Conservation (phyloP, 1,284 basidiomycete species). For the Omphalotus olearius region DNA sequence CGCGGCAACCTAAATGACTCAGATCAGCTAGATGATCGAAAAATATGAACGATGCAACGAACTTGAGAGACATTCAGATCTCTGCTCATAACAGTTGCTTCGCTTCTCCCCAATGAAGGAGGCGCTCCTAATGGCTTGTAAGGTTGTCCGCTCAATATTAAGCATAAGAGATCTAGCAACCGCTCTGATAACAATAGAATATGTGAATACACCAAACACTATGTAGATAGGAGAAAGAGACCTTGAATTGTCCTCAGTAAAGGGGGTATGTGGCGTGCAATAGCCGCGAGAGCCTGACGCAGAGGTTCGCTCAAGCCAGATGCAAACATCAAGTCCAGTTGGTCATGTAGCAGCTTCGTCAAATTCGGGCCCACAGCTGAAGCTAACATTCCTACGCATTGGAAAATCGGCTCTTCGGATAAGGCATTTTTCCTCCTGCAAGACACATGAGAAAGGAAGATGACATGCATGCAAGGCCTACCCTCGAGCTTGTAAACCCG, state of each 20-base stretch:
- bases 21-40: background rate
- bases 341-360: constrained; percentile 93
- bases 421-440: constrained; percentile 88
- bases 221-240: constrained; percentile 24
- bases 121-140: constrained; percentile 88
- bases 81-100: constrained; percentile 44
- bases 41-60: constrained; percentile 12
- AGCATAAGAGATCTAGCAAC: constrained; percentile 78
- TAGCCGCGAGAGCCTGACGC: constrained; percentile 80
- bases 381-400: constrained; percentile 96
- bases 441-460: constrained; percentile 11
- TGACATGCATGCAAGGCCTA: constrained; percentile 30
- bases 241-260: constrained; percentile 92
- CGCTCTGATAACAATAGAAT: constrained; percentile 52
- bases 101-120: constrained; percentile 47
- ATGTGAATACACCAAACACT: constrained; percentile 4
- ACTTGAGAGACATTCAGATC: constrained; percentile 64
- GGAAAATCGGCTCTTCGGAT: constrained; percentile 94
- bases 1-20: constrained; percentile 31
- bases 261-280: constrained; percentile 88
- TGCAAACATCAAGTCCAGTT: constrained; percentile 95
- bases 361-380: constrained; percentile 94
- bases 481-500: constrained; percentile 84
- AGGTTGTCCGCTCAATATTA: constrained; percentile 76
- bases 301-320: constrained; percentile 92